Percentiles rank a stretch among this genome's conserved stretches.
phyloP scores from a whole-genome alignment of 768 basidiomycete species.

The Naganishia kalamii region DNA sequence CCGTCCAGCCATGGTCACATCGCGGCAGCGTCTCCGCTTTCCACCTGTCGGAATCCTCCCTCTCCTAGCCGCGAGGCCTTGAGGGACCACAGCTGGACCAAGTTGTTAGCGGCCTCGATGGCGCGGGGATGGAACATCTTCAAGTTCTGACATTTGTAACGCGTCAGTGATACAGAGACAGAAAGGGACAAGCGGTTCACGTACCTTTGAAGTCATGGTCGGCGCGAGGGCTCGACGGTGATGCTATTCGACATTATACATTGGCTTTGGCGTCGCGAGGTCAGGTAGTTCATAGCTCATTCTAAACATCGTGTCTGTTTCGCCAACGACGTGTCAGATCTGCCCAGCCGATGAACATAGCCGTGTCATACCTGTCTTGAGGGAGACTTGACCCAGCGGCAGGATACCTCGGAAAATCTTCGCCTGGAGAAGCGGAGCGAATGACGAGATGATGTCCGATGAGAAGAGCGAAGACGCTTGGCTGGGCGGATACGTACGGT shows the following conservation, averaged over 20 bases:
- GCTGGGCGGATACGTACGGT: no score
- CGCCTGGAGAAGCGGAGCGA: no score
- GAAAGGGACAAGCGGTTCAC: not conserved
- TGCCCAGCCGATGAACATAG: no score
- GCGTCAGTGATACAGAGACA: not conserved
- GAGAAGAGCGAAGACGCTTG: no score
- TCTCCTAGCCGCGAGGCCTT: constrained; percentile 19
- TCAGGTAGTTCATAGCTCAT: no score
- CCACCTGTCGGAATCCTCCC: constrained; percentile 7
- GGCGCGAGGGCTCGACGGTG: constrained; percentile 35
- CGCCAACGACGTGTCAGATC: no score
- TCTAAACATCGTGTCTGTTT: not conserved
- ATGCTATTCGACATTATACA: no score
- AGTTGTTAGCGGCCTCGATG: constrained; percentile 20
- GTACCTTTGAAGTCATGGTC: constrained; percentile 34
- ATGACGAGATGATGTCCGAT: no score
- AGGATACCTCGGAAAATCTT: constrained; percentile 30
- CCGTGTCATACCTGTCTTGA: constrained; percentile 29
- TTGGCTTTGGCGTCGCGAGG: no score
- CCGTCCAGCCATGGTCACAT: constrained; percentile 33
- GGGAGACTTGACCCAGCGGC: constrained; percentile 31
- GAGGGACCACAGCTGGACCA: constrained; percentile 29
- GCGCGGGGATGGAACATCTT: constrained; percentile 30
- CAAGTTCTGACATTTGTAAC: constrained; percentile 24
- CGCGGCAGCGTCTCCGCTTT: not conserved